Conservation (phyloP, 108 stramenopile genomes). For the Discostella stelligeroides region DNA sequence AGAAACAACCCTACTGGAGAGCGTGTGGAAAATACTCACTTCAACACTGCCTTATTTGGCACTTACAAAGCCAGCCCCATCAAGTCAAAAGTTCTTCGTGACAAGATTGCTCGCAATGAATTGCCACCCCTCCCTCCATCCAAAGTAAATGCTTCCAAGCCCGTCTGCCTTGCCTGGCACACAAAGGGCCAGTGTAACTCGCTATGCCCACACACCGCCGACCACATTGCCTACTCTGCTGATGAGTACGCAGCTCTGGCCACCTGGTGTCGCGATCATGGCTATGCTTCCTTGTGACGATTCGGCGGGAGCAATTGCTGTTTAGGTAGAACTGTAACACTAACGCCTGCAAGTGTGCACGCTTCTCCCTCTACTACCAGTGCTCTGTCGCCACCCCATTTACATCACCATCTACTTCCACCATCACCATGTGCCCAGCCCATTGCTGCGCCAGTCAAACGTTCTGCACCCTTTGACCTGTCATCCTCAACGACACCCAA, state of each 20-base stretch:
- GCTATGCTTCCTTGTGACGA: background rate
- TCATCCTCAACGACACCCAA: background rate
- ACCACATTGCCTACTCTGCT: constrained; percentile 2
- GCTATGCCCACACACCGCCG: background rate
- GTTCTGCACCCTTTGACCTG: background rate
- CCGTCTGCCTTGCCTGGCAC: constrained; percentile 12
- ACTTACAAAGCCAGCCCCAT: background rate
- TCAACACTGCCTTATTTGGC: background rate
- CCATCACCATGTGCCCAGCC: background rate
- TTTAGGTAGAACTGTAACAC: background rate
- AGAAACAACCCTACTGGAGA: background rate
- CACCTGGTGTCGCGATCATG: background rate
- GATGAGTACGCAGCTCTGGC: constrained; percentile 1
- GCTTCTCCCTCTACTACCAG: background rate
- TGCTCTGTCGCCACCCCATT: background rate
- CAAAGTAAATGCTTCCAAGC: background rate
- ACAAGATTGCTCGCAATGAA: background rate
- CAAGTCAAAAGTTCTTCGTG: background rate
- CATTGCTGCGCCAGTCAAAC: background rate
- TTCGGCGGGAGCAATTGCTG: background rate
- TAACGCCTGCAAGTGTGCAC: background rate
- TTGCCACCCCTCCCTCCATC: background rate
- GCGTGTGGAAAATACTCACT: background rate
- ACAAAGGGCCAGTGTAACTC: constrained; percentile 5
- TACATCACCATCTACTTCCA: background rate